Evolutionary conservation across 2,329 filamentous ascomycete genomes (phyloP).

Genomic region (Neurospora sp.): DNA sequence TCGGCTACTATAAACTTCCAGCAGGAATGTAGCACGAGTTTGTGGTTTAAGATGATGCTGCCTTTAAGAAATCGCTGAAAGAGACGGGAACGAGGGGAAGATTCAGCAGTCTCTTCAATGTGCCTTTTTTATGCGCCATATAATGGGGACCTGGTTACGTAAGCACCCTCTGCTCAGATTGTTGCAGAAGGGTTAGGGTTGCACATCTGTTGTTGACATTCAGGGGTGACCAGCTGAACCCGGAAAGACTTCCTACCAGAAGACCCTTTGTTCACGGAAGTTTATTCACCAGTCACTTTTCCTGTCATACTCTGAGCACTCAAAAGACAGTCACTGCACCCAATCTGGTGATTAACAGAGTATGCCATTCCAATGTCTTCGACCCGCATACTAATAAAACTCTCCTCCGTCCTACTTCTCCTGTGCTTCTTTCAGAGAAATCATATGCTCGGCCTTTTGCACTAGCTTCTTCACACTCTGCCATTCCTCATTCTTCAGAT

Average conservation of each 20-base stretch:
- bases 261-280: neutral
- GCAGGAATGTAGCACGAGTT: neutral
- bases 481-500: slow-evolving; percentile 82
- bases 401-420: neutral
- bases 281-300: neutral
- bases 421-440: neutral
- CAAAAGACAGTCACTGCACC: neutral
- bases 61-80: neutral
- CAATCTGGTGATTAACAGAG: neutral
- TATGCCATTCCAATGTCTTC: neutral
- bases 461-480: slow-evolving; percentile 84
- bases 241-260: neutral
- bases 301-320: neutral
- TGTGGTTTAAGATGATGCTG: neutral
- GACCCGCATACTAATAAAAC: neutral
- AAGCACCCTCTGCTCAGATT: neutral
- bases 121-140: neutral
- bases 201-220: neutral
- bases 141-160: neutral
- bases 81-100: neutral
- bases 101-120: neutral
- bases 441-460: slow-evolving; percentile 33
- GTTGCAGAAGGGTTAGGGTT: neutral
- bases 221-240: neutral
- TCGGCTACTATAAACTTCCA: neutral